phyloP scores from a whole-genome alignment of 2,329 filamentous ascomycete genomes.

The Sclerotinia glacialis region DNA sequence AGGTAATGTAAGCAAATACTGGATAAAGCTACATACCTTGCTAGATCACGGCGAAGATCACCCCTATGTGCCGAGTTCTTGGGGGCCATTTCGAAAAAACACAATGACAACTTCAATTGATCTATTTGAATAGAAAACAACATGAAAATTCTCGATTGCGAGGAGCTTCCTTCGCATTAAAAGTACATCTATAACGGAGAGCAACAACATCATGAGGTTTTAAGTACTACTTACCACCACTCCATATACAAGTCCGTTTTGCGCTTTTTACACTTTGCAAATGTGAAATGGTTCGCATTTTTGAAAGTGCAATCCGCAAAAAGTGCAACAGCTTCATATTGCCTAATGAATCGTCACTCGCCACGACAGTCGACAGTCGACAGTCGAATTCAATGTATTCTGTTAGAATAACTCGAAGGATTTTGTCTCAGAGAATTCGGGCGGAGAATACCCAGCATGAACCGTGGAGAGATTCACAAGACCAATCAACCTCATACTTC shows the following conservation, averaged over 20 bases:
- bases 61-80: background rate
- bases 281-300: constrained; percentile 17
- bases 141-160: background rate
- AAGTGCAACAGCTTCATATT: background rate
- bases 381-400: background rate
- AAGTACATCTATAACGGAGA: background rate
- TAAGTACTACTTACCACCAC: background rate
- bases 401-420: background rate
- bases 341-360: constrained; percentile 17
- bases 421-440: background rate
- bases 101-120: background rate
- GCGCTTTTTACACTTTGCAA: constrained; percentile 14
- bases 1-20: background rate
- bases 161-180: background rate
- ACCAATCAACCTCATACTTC: background rate
- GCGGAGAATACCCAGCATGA: background rate
- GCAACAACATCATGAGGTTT: background rate
- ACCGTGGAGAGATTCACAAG: background rate
- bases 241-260: background rate
- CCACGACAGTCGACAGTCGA: background rate
- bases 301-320: constrained; percentile 16
- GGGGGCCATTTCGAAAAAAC: background rate
- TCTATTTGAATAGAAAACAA: background rate
- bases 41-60: constrained; percentile 12
- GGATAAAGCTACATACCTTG: constrained; percentile 19